A percentile compares a stretch with the other conserved stretches of the same genome.
phyloP scores from a whole-genome alignment of 2,329 filamentous ascomycete genomes.

The Thelonectria discophora region DNA sequence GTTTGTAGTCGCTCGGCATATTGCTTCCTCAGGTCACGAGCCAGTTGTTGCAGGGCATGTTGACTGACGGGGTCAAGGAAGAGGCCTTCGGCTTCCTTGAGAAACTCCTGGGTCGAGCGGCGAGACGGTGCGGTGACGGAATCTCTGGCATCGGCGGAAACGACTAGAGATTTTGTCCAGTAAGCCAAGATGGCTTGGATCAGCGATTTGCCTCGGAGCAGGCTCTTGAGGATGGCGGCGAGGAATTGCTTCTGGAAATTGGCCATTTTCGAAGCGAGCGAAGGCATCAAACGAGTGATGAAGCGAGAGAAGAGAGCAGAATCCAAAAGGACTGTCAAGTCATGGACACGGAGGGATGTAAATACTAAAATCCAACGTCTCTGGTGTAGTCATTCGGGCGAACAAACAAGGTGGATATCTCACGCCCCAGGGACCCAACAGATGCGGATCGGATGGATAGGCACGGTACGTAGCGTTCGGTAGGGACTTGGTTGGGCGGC shows the following conservation, averaged over 20 bases:
- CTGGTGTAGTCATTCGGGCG: constrained; percentile 17
- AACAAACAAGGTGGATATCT: constrained; percentile 36
- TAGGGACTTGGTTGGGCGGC: constrained; percentile 10
- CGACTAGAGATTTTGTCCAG: constrained; percentile 57
- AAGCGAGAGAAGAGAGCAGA: constrained; percentile 14
- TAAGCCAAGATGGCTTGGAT: constrained; percentile 65
- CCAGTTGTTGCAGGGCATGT: constrained; percentile 57
- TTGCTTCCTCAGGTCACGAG: constrained; percentile 61
- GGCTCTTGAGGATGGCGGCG: constrained; percentile 64
- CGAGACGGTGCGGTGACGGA: constrained; percentile 31
- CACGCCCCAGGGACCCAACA: constrained; percentile 34
- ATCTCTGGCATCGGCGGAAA: constrained; percentile 42
- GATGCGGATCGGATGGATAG: constrained; percentile 35
- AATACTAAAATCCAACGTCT: constrained; percentile 36
- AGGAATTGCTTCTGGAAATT: constrained; percentile 63
- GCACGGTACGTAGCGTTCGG: constrained; percentile 23
- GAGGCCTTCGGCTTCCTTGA: constrained; percentile 63
- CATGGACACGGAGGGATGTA: constrained; percentile 39
- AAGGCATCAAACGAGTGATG: constrained; percentile 46
- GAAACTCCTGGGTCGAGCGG: constrained; percentile 58
- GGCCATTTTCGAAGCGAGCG: constrained; percentile 66
- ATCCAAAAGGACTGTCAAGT: constrained; percentile 9
- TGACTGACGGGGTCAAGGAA: constrained; percentile 59
- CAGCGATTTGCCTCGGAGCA: constrained; percentile 67
- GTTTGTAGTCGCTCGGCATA: constrained; percentile 62